Evolutionary conservation across 352 stramenopile species (phyloP), one percentile per base, ranked within the genome.

Genomic region (Globisporangium emineosum): DNA sequence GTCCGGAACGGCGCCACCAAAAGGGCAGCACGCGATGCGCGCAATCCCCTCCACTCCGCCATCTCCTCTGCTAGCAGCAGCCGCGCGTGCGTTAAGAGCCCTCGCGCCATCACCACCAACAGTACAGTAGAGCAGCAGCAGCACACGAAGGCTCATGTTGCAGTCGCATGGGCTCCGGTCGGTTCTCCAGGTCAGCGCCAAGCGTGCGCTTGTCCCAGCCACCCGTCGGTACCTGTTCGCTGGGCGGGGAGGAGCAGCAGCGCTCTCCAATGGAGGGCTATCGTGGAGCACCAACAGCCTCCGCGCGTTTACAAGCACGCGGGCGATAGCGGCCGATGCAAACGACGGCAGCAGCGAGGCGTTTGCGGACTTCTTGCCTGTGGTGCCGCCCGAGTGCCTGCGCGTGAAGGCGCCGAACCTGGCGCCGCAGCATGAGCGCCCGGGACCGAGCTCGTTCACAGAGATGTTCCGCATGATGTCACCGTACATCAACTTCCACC

Each of bases 401-500:
- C 77, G 78, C 47, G 79, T 93, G 60, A 76, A 86, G 64, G 59
- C 76, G n/a, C 68, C 69, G 5, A 25, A 57, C 9, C 45, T 67
- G 17, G 57, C 57, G 23, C 50, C 71, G 3, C 52, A 68, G 9
- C 68, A 71, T 10, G 58, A 61, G 37, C 68, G 59, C 23, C 73
- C 74, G 1, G 64, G 66, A 2, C 78, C 83, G 13, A 88, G 82
- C 51, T 90, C 84, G 45, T 95, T 95, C 67, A 94, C 82, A 0
- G 75, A 90, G 64, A 95, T 98, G 91, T 98, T 99, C 76, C 92
- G 96, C 53, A 90, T 91, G 62, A 98, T 97, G 72, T 97, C 97
- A 49, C 97, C 96, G 10, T 99, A 99, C 75, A 99, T 99, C 70
- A 98, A 98, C 62, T 96, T 98, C 65, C 97, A 99, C 76, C 87